Evolutionary conservation across 768 basidiomycete genomes (phyloP).

Genomic region (Boletus coccyginus): DNA sequence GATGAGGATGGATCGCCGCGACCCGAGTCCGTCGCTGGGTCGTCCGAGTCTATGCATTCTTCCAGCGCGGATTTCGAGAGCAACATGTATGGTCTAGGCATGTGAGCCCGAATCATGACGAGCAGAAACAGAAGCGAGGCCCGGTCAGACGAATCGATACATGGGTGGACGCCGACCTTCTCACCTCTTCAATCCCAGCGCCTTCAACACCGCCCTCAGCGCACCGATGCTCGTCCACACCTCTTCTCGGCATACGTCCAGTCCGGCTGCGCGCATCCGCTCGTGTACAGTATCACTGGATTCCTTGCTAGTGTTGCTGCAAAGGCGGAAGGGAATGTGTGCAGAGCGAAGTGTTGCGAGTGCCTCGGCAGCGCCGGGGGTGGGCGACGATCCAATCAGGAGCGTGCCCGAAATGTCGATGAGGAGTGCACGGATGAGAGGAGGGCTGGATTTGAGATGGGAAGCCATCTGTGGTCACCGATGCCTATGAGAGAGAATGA

Average conservation of each 20-base stretch:
- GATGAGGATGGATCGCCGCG: not conserved
- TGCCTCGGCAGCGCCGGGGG: slow-evolving; percentile 39
- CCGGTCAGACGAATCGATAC: not conserved
- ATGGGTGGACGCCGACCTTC: no score
- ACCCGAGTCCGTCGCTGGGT: no score
- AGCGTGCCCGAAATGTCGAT: slow-evolving; percentile 71
- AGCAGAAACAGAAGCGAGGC: not conserved
- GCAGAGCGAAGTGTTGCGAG: slow-evolving; percentile 29
- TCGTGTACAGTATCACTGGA: slow-evolving; percentile 43
- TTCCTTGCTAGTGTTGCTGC: slow-evolving; percentile 72
- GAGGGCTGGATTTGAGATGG: not conserved
- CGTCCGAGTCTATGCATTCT: slow-evolving; percentile 33
- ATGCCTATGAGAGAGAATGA: not conserved
- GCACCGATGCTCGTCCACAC: slow-evolving; percentile 67
- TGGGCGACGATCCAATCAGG: slow-evolving; percentile 51
- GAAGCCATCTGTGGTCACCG: not conserved
- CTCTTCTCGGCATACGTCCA: slow-evolving; percentile 43
- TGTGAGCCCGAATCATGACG: no score
- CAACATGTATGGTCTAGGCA: slow-evolving; percentile 48
- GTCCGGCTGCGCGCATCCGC: slow-evolving; percentile 47
- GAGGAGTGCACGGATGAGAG: slow-evolving; percentile 46
- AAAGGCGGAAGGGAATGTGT: slow-evolving; percentile 47
- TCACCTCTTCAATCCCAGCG: slow-evolving; percentile 42
- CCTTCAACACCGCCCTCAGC: slow-evolving; percentile 43
- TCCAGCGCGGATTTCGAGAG: slow-evolving; percentile 48